A percentile compares a stretch with the other conserved stretches of the same genome.
Conservation (phyloP, 108 stramenopile genomes). For the Pseudonitzschia delicatissima region DNA sequence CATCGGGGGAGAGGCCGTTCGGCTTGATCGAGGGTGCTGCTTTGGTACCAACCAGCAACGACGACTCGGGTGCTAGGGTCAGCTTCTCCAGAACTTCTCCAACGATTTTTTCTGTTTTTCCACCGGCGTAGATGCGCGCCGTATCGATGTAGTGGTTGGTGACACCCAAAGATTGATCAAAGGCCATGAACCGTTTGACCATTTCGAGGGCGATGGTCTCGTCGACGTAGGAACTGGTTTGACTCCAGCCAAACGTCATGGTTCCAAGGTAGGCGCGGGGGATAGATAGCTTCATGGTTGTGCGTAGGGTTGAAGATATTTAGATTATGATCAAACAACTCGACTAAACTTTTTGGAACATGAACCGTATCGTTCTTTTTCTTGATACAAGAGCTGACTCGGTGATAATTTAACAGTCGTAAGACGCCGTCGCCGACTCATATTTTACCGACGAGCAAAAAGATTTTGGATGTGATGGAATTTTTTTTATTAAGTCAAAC, state of each 20-base stretch:
- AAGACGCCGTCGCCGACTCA: too few species aligned
- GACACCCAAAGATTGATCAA: slow-evolving; percentile 21
- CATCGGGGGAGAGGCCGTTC: slow-evolving; percentile 60
- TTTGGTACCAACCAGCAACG: slow-evolving; percentile 66
- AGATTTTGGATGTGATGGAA: too few species aligned
- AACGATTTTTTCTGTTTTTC: slow-evolving; percentile 70
- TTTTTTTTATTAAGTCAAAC: too few species aligned
- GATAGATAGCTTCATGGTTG: slow-evolving; percentile 34
- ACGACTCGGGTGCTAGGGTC: background rate
- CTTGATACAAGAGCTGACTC: too few species aligned
- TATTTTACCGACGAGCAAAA: too few species aligned
- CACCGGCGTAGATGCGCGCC: slow-evolving; percentile 84
- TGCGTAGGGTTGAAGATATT: too few species aligned
- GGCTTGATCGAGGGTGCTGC: slow-evolving; percentile 67
- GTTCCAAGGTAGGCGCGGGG: slow-evolving; percentile 83
- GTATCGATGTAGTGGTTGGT: slow-evolving; percentile 58
- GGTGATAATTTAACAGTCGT: too few species aligned
- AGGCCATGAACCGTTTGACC: slow-evolving; percentile 43
- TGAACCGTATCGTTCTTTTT: too few species aligned
- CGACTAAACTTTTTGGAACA: too few species aligned
- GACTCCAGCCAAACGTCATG: slow-evolving; percentile 89
- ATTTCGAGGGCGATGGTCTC: slow-evolving; percentile 50
- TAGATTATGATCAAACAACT: too few species aligned
- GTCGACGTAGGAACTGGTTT: slow-evolving; percentile 71
- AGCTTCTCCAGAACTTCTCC: slow-evolving; percentile 37